Conservation (phyloP, 371 early-diverging fungal genomes). For the Saksenaea vasiformis region DNA sequence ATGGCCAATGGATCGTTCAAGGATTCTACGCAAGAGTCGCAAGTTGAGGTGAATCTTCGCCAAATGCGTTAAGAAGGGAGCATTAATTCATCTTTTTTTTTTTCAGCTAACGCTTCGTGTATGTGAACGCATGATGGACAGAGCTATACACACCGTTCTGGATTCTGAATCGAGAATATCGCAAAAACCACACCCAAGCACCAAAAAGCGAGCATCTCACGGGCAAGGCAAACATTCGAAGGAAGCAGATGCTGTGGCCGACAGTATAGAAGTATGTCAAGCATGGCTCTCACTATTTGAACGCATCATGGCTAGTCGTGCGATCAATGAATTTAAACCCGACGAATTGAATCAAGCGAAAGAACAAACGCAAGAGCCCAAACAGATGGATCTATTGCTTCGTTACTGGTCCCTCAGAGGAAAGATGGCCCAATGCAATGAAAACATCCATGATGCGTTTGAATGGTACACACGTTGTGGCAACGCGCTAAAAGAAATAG, state of each 20-base stretch:
- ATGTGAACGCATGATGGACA: slow-evolving; percentile 34
- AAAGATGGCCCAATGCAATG: slow-evolving; percentile 47
- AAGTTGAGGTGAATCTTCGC: background rate
- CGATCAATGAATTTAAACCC: background rate
- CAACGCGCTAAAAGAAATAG: slow-evolving; percentile 10
- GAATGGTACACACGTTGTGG: slow-evolving; percentile 42
- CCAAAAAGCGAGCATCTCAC: slow-evolving; percentile 7
- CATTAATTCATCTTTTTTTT: no score
- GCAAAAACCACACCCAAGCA: background rate
- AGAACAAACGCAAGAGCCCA: background rate
- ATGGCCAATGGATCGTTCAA: background rate
- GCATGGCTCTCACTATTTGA: slow-evolving; percentile 21
- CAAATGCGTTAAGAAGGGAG: no score
- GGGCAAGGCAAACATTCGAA: slow-evolving; percentile 17
- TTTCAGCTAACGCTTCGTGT: slow-evolving; percentile 21
- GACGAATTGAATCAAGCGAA: background rate
- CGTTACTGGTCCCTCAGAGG: slow-evolving; percentile 46
- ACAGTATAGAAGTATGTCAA: slow-evolving; percentile 7
- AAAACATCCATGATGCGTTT: slow-evolving; percentile 47
- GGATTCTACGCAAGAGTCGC: background rate
- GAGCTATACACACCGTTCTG: slow-evolving; percentile 18
- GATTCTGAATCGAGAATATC: slow-evolving; percentile 7
- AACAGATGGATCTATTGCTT: slow-evolving; percentile 11
- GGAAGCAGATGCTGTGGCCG: slow-evolving; percentile 6
- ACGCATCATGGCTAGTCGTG: slow-evolving; percentile 4